Conservation (phyloP, 2,329 filamentous ascomycete species). For the Torrubiella hemipterigena region DNA sequence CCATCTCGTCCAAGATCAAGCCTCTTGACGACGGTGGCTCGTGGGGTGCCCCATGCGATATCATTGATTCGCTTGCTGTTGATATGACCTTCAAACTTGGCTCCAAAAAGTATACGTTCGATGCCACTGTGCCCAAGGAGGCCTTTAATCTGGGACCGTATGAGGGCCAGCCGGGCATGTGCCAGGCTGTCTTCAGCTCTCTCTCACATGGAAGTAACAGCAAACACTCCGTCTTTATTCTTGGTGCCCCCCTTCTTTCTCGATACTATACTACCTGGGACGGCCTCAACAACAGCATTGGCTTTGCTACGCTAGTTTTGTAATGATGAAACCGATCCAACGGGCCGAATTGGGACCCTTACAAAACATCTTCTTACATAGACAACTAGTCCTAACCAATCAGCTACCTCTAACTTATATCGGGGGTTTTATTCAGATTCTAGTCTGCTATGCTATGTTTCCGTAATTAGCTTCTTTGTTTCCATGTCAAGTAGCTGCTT, state of each 20-base stretch:
- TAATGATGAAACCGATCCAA: too few species aligned
- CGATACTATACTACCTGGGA: constrained; percentile 24
- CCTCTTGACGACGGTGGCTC: constrained; percentile 16
- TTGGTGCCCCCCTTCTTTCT: constrained; percentile 20
- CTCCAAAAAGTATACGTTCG: constrained; percentile 8
- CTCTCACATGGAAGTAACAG: constrained; percentile 5
- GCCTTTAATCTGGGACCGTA: constrained; percentile 22
- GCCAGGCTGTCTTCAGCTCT: constrained; percentile 17
- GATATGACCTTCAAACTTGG: constrained; percentile 19
- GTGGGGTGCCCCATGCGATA: constrained; percentile 20
- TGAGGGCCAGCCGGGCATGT: constrained; percentile 10
- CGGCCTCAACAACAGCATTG: constrained; percentile 13
- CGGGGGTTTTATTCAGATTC: too few species aligned
- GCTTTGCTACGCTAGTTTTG: constrained; percentile 10
- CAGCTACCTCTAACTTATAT: too few species aligned
- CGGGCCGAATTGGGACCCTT: too few species aligned
- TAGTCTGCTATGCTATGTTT: too few species aligned
- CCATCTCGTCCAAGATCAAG: constrained; percentile 16
- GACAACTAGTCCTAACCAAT: too few species aligned
- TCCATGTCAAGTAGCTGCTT: constrained; percentile 4
- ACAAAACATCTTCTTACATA: too few species aligned
- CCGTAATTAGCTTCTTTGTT: not conserved
- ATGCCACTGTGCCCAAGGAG: constrained; percentile 16
- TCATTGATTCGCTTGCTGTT: constrained; percentile 13
- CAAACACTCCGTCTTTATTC: constrained; percentile 14